These are phyloP conservation scores for Aspergillus aculeatinus DNA, from an alignment of 2,329 filamentous ascomycete species.

Conservation along the genomic window DNA sequence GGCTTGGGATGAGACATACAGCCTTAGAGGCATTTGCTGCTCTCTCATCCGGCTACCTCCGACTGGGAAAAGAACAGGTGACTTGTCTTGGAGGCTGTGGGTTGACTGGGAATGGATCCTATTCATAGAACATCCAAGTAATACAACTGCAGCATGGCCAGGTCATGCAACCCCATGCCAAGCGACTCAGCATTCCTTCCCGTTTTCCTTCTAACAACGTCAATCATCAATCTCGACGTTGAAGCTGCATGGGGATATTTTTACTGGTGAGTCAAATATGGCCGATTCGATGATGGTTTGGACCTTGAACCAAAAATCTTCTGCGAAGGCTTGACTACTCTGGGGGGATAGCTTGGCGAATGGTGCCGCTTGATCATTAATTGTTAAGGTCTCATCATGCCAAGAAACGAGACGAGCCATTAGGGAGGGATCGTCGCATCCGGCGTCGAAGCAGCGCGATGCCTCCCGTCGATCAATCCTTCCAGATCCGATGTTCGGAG, in stretches of 20 bases:
- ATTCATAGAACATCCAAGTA: slow-evolving; percentile 1
- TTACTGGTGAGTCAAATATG: neutral
- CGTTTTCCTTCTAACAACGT: neutral
- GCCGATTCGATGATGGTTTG: neutral
- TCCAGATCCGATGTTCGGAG: slow-evolving; percentile 6
- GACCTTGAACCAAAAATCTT: neutral
- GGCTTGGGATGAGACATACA: slow-evolving; percentile 8
- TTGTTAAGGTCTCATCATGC: neutral
- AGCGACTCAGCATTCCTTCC: neutral
- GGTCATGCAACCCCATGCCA: slow-evolving; percentile 5
- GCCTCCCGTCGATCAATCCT: slow-evolving; percentile 9
- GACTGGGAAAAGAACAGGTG: neutral
- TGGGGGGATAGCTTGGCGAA: neutral
- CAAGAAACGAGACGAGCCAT: neutral
- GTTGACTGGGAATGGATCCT: neutral
- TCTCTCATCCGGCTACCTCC: slow-evolving; percentile 3
- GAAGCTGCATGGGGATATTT: neutral
- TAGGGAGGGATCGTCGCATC: neutral
- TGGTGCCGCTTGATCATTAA: neutral
- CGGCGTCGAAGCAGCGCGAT: neutral
- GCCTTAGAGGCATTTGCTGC: slow-evolving; percentile 1
- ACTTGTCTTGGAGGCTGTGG: slow-evolving; percentile 3
- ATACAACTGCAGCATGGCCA: neutral
- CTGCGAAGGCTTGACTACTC: neutral
- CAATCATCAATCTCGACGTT: neutral